Evolutionary conservation across 148 eudicot genomes (phyloP), one percentile per base, ranked within the genome.

Genomic region (Rhododendron griersonianum): DNA sequence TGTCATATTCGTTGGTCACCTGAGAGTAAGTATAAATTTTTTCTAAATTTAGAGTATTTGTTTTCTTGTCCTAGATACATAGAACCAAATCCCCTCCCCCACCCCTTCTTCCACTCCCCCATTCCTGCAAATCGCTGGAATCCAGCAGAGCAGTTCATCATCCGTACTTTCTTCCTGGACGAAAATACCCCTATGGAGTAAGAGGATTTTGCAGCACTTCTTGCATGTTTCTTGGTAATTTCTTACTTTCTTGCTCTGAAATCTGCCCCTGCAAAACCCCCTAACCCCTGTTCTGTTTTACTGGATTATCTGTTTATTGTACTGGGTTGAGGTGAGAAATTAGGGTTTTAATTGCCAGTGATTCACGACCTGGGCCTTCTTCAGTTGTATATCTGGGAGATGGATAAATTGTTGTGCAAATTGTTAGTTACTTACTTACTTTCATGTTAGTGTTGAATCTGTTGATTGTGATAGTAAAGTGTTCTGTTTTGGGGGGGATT

Each of bases 161-260:
- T 15, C 16, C 18, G 19, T 14, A n/a, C 28, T 16, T 37, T 35
- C 59, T 37, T 1, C 14, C 16, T 55, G 47, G 45, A 33, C 50
- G 50, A 81, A 59, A 35, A 18, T 81, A 57, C 1, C 71, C 73
- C 50, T 11, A 37, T 81, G 73, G 84, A 37, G 3, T 35, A 37
- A 41, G 30, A 41, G 61, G 21, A 59, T 55, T 81, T 18, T 9
- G 28, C 71, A 59, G 71, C 84, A 81, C 59, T 35, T 59, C 71
- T 59, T 81, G 84, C 71, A 81, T 33, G 37, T 59, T 19, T 81
- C 48, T 57, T 41, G 71, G 84, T 59, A 59, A 81, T 59, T 81
- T 81, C 67, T 59, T 65, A 35, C 71, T 81, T 81, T 59, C 71
- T 55, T 81, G 84, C 84, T 35, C 48, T 23, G 3, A 35, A 35